Evolutionary conservation across 2,329 filamentous ascomycete species (phyloP), one percentile per base, ranked within the genome.

Genomic region (Raffaelea deltoideospora): DNA sequence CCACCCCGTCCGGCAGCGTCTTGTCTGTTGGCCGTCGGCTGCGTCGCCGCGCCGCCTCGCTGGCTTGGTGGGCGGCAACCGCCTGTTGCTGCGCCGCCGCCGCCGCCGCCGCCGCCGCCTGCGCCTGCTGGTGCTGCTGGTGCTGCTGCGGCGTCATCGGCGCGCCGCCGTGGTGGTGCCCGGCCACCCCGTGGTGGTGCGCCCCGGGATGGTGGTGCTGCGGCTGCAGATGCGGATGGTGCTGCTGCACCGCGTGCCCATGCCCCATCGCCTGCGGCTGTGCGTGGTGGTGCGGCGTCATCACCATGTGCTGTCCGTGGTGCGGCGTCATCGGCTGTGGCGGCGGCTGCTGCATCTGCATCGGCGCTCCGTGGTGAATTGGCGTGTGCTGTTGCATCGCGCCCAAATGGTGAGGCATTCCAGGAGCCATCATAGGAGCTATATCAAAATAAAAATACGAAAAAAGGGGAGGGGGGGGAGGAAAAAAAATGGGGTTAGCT

Each of bases 21-120:
- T 85, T 93, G 59, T 98, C 90, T 40, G 86, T 95, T 2, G 90
- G 90, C 58, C 88, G 92, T 53, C 78, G 76, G 52, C 83, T 85
- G 47, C 84, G 76, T 42, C 86, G 76, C 56, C 87, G 85, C 32
- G 80, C 76, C 44, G 74, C 66, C 53, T 83, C 78, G 46, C 65
- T 68, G 31, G 73, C 72, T 45, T 66, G 59, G 55, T 64, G 59
- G 37, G 63, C 52, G 44, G 64, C 61, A 48, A 65, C 60, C 51
- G 64, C 61, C 49, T 65, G 59, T 48, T 63, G 60, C 35, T 58
- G 64, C 23, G 68, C 58, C 48, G 73, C 67, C 13, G 65, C 63
- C 24, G 68, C 58, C 49, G 72, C 67, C 35, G 57, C 63, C 22
- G 68, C 58, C 48, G 72, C 67, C 44, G 65, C 61, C 48, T 65